phyloP scores from a whole-genome alignment of 768 basidiomycete species.

The Suillus ampliporus region DNA sequence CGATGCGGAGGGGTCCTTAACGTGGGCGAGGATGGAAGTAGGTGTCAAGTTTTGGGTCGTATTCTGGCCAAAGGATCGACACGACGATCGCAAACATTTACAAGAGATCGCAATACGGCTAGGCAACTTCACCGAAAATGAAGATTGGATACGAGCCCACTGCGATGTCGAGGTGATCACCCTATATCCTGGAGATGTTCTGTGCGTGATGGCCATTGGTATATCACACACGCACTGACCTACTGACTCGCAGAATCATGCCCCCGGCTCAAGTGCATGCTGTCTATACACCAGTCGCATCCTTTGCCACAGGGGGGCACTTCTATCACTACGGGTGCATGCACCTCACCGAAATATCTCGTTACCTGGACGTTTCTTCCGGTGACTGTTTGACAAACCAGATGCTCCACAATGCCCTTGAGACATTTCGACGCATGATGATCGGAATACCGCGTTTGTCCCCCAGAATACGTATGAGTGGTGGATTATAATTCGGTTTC shows the following conservation, averaged over 20 bases:
- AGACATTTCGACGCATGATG: slow-evolving; percentile 8
- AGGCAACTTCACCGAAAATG: neutral
- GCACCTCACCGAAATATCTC: slow-evolving; percentile 14
- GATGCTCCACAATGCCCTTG: neutral
- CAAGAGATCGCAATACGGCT: neutral
- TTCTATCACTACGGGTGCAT: slow-evolving; percentile 14
- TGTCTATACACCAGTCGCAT: slow-evolving; percentile 11
- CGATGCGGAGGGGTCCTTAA: slow-evolving; percentile 1
- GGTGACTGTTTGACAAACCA: slow-evolving; percentile 9
- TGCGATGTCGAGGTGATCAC: neutral
- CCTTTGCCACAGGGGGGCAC: slow-evolving; percentile 8
- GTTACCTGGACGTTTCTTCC: neutral
- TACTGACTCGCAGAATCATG: slow-evolving; percentile 12
- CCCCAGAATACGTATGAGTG: neutral
- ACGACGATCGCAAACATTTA: neutral
- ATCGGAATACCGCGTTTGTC: neutral
- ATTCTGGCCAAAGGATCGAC: neutral
- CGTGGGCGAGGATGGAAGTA: neutral
- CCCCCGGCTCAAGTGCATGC: slow-evolving; percentile 10
- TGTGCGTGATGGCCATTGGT: no score
- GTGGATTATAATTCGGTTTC: neutral
- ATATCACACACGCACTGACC: neutral
- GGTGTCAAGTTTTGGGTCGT: neutral
- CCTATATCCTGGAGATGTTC: no score
- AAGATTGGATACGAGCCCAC: neutral